Evolutionary conservation across 1,284 basidiomycete genomes (phyloP).

Genomic region (Rhodotorula sp.): DNA sequence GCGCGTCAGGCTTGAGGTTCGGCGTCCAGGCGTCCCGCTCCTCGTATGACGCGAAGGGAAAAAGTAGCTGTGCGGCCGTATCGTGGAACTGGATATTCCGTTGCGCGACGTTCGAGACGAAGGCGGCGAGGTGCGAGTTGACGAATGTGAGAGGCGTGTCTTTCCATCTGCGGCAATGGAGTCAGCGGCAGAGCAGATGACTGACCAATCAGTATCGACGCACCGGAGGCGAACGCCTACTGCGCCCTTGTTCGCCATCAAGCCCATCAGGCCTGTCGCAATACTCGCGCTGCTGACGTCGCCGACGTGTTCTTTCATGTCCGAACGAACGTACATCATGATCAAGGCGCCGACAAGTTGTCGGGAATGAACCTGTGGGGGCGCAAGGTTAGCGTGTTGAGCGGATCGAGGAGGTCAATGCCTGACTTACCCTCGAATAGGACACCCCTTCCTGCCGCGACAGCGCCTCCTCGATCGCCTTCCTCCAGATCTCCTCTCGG

Average conservation of each 20-base stretch:
- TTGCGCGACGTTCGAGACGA: constrained; percentile 76
- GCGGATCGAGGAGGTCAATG: background rate
- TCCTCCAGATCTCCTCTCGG: constrained; percentile 39
- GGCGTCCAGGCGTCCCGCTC: constrained; percentile 26
- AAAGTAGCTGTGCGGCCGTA: constrained; percentile 73
- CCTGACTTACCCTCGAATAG: constrained; percentile 30
- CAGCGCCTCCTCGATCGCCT: constrained; percentile 27
- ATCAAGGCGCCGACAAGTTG: constrained; percentile 87
- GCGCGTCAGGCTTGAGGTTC: constrained; percentile 8
- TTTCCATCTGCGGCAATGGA: constrained; percentile 69
- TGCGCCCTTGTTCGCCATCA: constrained; percentile 83
- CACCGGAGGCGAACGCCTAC: constrained; percentile 33
- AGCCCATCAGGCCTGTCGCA: constrained; percentile 87
- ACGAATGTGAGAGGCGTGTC: constrained; percentile 90
- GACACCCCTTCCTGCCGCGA: background rate
- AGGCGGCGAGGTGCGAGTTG: constrained; percentile 95
- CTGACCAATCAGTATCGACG: background rate
- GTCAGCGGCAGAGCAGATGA: background rate
- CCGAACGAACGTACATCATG: constrained; percentile 67
- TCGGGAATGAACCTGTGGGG: constrained; percentile 66
- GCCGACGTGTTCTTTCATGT: constrained; percentile 56
- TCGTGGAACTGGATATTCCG: constrained; percentile 82
- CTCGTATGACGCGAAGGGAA: constrained; percentile 52
- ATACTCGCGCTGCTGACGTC: constrained; percentile 74
- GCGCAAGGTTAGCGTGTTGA: background rate